Evolutionary conservation across 805 yeast genomes (phyloP), one percentile per base, ranked within the genome.

Genomic region (Teunomyces gatunensis): DNA sequence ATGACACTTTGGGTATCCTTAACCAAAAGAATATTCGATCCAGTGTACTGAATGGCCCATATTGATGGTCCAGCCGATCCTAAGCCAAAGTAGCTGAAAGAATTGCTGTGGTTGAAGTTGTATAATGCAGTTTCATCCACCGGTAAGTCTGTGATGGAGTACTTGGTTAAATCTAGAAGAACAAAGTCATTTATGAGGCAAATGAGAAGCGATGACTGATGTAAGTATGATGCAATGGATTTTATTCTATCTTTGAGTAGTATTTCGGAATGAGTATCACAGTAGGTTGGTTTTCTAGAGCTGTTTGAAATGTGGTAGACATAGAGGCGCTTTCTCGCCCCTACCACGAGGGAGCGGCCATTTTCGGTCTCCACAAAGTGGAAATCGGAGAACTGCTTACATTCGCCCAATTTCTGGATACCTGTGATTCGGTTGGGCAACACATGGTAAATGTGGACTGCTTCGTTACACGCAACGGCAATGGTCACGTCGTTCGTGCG

Each of bases 21-120:
- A 0, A 71, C 55, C 7, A 71, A 44, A 3, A 70, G 51, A 15
- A 64, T 35, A 13, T 36, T 33, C 6, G 50, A 48, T 2, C 47
- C 43, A 27, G 45, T 43, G 10, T 51, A 15, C 9, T 55, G 53
- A 6, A 69, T 48, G 23, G 65, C 56, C 50, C 57, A 54, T 2
- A 58, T 54, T 2, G 54, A 47, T 1, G 74, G 71, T 1, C 68
- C 68, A 3, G 63, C 48, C 18, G 56, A 54, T 1, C 65, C 56
- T 20, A 71, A 55, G 6, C 75, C 75, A 53, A 73, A 73, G 52
- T 72, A 73, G 48, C 67, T 61, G 53, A 72, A 70, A 6, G 74
- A 59, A 18, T 67, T 56, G 40, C 52, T 54, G 21, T 57, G 61
- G 9, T 55, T 52, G 44, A 60, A 55, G 21, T 48, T 56, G 46